phyloP scores from a whole-genome alignment of 2,329 filamentous ascomycete genomes.

The Gaeumannomyces tritici region DNA sequence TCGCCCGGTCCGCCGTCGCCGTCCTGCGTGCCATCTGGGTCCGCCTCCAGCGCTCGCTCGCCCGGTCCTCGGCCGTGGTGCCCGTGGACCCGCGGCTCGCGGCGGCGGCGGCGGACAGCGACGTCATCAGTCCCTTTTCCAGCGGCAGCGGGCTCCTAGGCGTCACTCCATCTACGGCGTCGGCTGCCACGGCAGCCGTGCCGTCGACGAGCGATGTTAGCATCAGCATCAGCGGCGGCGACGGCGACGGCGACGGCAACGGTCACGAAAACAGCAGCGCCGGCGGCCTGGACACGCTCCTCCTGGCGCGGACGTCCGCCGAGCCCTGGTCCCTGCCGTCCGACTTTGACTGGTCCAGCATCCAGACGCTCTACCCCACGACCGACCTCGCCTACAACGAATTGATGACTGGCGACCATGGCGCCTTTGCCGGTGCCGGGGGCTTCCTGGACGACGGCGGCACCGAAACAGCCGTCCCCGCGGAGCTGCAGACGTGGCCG shows the following conservation, averaged over 20 bases:
- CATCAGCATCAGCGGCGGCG: neutral
- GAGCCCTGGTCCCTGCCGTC: constrained; percentile 28
- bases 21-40: constrained; percentile 45
- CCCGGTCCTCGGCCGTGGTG: no score
- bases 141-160: no score
- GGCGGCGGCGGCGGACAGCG: no score
- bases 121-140: no score
- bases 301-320: neutral
- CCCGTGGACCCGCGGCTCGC: no score
- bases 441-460: neutral
- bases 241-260: no score
- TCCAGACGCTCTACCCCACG: constrained; percentile 47
- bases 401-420: constrained; percentile 27
- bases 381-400: constrained; percentile 49
- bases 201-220: no score
- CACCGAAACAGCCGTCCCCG: neutral
- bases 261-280: no score
- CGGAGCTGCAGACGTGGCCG: neutral
- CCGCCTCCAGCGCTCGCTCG: constrained; percentile 40
- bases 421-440: constrained; percentile 7
- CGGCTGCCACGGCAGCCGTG: no score
- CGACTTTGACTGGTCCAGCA: constrained; percentile 37
- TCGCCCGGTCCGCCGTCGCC: constrained; percentile 43
- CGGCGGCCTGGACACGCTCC: neutral
- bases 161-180: no score